phyloP scores from a whole-genome alignment of 1,284 basidiomycete genomes.

The Austroboletus sp. region DNA sequence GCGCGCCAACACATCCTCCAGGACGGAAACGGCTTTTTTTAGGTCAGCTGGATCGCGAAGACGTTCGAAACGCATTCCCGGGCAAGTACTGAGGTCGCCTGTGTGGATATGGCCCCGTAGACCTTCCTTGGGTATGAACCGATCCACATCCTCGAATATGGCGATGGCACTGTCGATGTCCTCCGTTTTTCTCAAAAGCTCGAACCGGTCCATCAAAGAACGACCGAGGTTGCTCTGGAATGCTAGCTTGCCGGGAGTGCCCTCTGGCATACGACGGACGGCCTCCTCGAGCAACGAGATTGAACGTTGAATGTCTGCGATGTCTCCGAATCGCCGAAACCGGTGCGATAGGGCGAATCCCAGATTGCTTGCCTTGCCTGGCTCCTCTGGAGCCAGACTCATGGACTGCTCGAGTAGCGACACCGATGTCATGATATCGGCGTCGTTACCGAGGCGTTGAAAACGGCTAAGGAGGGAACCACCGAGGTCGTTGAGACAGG shows the following conservation, averaged over 20 bases:
- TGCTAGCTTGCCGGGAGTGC: background rate
- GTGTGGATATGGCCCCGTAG: background rate
- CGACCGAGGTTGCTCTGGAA: background rate
- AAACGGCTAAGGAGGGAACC: background rate
- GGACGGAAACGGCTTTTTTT: background rate
- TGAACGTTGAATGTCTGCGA: background rate
- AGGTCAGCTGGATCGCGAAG: background rate
- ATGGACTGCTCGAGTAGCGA: background rate
- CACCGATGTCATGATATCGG: background rate
- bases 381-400: background rate
- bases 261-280: background rate
- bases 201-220: background rate
- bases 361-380: background rate
- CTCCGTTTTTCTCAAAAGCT: background rate
- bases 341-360: background rate
- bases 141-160: background rate
- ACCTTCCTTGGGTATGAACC: background rate
- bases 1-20: background rate
- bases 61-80: background rate
- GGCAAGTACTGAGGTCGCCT: background rate
- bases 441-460: background rate
- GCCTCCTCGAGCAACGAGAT: background rate
- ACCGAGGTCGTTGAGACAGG: background rate
- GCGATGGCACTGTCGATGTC: background rate
- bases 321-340: background rate